Percentiles rank a stretch among this genome's conserved stretches.
Evolutionary conservation across 192 early-diverging fungal species (phyloP).

Genomic region (Podochytrium sp.): DNA sequence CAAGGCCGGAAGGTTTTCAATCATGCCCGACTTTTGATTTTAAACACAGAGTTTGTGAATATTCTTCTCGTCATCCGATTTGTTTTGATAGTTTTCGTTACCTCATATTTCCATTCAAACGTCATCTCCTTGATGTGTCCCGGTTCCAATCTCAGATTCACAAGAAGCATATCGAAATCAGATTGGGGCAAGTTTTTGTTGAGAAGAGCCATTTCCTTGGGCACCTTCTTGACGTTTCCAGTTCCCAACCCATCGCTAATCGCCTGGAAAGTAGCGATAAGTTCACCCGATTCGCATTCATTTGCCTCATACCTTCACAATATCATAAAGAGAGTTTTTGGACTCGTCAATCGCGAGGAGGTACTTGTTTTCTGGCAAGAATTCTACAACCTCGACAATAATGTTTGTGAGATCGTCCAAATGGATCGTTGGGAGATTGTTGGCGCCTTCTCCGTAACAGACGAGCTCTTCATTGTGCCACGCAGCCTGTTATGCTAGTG

Average conservation of each 20-base stretch:
- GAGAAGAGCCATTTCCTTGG: slow-evolving; percentile 59
- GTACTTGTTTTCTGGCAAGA: slow-evolving; percentile 53
- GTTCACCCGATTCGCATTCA: neutral
- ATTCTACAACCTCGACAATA: slow-evolving; percentile 60
- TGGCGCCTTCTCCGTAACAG: slow-evolving; percentile 62
- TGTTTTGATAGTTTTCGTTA: neutral
- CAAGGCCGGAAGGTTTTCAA: slow-evolving; percentile 55
- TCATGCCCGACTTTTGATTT: slow-evolving; percentile 52
- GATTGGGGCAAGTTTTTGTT: slow-evolving; percentile 52
- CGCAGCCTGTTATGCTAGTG: slow-evolving; percentile 38
- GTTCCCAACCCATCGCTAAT: slow-evolving; percentile 55
- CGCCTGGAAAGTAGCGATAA: slow-evolving; percentile 36
- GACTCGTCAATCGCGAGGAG: slow-evolving; percentile 65
- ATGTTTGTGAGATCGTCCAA: slow-evolving; percentile 62
- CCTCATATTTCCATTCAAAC: slow-evolving; percentile 69
- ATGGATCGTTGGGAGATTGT: slow-evolving; percentile 59
- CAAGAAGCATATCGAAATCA: slow-evolving; percentile 60
- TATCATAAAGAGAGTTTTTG: slow-evolving; percentile 55
- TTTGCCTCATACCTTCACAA: slow-evolving; percentile 48
- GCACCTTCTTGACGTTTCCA: slow-evolving; percentile 54
- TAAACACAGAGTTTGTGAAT: slow-evolving; percentile 64
- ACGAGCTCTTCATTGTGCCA: slow-evolving; percentile 62
- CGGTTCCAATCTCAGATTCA: slow-evolving; percentile 60
- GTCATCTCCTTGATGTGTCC: slow-evolving; percentile 61
- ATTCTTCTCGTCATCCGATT: slow-evolving; percentile 57